Base-by-base conservation (phyloP, 2,329 filamentous ascomycete genomes). In the Claviceps sorghi region DNA sequence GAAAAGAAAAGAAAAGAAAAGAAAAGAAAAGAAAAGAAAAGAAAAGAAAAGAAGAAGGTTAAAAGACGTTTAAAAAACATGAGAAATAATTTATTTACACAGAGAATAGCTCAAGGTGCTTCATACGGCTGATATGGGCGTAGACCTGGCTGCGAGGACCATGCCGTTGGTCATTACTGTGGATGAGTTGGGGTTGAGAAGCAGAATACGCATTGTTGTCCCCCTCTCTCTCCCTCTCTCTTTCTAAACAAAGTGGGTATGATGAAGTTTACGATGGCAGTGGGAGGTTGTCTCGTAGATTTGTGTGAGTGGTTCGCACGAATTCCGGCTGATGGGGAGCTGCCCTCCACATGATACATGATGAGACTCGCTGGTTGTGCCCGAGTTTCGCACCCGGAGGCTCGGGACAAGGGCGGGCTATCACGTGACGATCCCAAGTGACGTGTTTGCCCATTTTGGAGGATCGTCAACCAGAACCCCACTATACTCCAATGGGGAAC, bases 121-220 rank as follows among this genome's bases (percentile, higher is more conserved):
- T 46, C 55, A 45, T 57, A 58, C 56, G 54, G 65, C 57, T 40
- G 66, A 61, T 3, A 74, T 19, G 9, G 53, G 52, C 9, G 52
- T 55, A n/a, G 48, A 54, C 38, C 44, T 54, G 50, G 58, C 58
- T 5, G 57, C 57, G n/a, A 50, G 29, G 22, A 53, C 73, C 59
- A 90, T 73, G 29, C 77, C 79, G 7, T 79, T 70, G 11, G 86
- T 91, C 86, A 91, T 91, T 52, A 74, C 70, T 52, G 69, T 60
- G 1, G 83, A 88, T 2, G 84, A 88, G 68, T 93, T 93, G 36
- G 87, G 86, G 62, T 93, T 91, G 60, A 91, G 75, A 55, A 91
- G 72, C 42, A 91, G 74, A 56, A 90, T 80, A 50, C 50, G 55
- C 56, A 54, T 55, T 32, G n/a, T 21, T 49, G 8, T 4, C 19